Conservation (phyloP, 2,329 filamentous ascomycete species). For the Ophiostoma tasmaniense region DNA sequence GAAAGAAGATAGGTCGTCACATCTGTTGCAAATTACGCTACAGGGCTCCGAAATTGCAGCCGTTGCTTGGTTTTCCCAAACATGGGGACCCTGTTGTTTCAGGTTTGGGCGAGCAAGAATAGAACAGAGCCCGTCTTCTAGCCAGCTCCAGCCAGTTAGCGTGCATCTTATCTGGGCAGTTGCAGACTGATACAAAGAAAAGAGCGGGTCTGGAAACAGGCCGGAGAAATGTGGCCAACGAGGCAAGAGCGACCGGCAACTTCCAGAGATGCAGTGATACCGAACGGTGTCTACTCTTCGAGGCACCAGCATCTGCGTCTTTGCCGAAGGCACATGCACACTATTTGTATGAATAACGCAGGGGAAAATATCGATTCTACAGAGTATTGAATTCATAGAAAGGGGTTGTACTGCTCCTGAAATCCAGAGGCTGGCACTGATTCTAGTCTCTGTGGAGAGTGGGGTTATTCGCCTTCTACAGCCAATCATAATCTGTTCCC, state of each 20-base stretch:
- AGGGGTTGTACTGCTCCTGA: not conserved
- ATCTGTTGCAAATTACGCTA: not conserved
- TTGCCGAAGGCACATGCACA: not conserved
- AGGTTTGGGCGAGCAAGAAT: not conserved
- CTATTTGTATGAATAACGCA: too few relatives aligned
- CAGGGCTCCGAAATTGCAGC: not conserved
- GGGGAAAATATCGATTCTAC: too few relatives aligned
- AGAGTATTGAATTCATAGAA: not conserved
- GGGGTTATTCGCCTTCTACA: not conserved
- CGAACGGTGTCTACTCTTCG: not conserved
- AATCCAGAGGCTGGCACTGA: slow-evolving; percentile 2
- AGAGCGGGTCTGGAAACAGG: not conserved
- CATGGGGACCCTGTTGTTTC: slow-evolving; percentile 8
- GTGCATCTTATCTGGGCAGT: slow-evolving; percentile 1
- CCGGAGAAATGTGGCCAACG: not conserved
- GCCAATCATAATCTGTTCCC: slow-evolving; percentile 14
- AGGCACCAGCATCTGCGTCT: not conserved
- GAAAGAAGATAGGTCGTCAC: not conserved
- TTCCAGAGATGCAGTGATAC: not conserved
- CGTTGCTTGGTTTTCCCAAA: slow-evolving; percentile 2
- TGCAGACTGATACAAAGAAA: not conserved
- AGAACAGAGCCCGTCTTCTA: not conserved
- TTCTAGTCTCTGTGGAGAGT: not conserved
- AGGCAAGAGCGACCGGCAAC: not conserved
- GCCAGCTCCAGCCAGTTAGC: not conserved